A percentile compares a stretch with the other conserved stretches of the same genome.
phyloP scores from a whole-genome alignment of 2,329 filamentous ascomycete species.

The Metarhizium robertsii region DNA sequence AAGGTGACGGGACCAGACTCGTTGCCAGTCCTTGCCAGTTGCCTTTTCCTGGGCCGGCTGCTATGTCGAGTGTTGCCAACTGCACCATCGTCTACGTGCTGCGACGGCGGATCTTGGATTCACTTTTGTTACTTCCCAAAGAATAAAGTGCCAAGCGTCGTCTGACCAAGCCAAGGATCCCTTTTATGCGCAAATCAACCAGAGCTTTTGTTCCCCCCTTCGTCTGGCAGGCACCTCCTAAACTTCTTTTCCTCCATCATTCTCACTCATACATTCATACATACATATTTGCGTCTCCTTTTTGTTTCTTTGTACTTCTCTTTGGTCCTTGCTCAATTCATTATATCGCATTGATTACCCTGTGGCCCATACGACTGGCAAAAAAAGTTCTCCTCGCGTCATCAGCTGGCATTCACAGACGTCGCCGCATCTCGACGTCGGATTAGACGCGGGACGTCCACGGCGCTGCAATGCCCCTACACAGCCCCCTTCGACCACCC shows the following conservation, averaged over 20 bases:
- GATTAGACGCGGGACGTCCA: not conserved
- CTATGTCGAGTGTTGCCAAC: too few species aligned
- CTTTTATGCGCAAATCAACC: not conserved
- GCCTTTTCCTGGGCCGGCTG: too few species aligned
- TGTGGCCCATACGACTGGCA: too few species aligned
- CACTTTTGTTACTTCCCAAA: too few species aligned
- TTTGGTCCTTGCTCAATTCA: too few species aligned
- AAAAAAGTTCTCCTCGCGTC: not conserved
- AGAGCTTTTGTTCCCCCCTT: not conserved
- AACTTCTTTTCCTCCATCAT: not conserved
- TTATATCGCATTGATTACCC: not conserved
- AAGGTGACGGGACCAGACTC: too few species aligned
- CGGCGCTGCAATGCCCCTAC: slow-evolving; percentile 1
- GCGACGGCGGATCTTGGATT: not conserved
- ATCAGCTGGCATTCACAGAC: not conserved
- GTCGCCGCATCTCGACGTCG: not conserved
- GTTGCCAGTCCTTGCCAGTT: too few species aligned
- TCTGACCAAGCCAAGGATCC: too few species aligned
- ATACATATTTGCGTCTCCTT: not conserved
- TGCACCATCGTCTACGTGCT: not conserved
- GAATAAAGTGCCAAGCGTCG: too few species aligned
- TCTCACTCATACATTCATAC: too few species aligned
- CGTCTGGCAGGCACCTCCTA: not conserved
- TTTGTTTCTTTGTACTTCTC: not conserved
- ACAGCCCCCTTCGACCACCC: not conserved